Evolutionary conservation across 2,329 filamentous ascomycete genomes (phyloP).

Genomic region (Botrytis medusae): DNA sequence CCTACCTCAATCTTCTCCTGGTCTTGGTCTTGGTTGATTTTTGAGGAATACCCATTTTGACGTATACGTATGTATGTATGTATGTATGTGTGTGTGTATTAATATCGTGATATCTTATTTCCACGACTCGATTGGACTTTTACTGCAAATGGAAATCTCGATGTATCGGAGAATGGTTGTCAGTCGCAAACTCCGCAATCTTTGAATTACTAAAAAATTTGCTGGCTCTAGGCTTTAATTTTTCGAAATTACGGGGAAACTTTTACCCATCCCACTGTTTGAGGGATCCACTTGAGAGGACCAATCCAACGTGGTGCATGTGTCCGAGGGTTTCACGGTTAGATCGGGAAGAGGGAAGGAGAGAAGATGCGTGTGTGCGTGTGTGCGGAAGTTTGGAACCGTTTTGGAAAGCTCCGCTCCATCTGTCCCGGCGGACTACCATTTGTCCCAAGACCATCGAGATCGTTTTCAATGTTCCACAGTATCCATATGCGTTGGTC

Average conservation of each 20-base stretch:
- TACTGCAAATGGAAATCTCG: slow-evolving; percentile 9
- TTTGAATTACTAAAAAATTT: not conserved
- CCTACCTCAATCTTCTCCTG: slow-evolving; percentile 66
- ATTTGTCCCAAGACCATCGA: not conserved
- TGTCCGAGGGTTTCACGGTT: slow-evolving; percentile 1
- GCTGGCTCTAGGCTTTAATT: not conserved
- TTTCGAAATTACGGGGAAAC: slow-evolving; percentile 1
- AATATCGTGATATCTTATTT: not conserved
- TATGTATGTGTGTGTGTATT: too few relatives aligned
- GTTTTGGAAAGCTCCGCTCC: not conserved
- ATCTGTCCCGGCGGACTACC: not conserved
- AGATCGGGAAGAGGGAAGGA: not conserved
- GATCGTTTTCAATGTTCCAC: not conserved
- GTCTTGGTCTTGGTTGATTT: slow-evolving; percentile 72
- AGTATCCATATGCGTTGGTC: not conserved
- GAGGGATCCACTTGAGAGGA: not conserved
- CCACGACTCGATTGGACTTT: not conserved
- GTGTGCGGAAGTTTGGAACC: not conserved
- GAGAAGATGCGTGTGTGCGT: too few relatives aligned
- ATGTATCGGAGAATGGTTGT: not conserved
- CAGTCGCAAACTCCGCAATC: not conserved
- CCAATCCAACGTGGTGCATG: not conserved
- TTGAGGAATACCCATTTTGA: slow-evolving; percentile 64
- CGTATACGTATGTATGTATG: not conserved
- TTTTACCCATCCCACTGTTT: not conserved